Evolutionary conservation across 768 basidiomycete species (phyloP).

Genomic region (Tulasnella sp.): DNA sequence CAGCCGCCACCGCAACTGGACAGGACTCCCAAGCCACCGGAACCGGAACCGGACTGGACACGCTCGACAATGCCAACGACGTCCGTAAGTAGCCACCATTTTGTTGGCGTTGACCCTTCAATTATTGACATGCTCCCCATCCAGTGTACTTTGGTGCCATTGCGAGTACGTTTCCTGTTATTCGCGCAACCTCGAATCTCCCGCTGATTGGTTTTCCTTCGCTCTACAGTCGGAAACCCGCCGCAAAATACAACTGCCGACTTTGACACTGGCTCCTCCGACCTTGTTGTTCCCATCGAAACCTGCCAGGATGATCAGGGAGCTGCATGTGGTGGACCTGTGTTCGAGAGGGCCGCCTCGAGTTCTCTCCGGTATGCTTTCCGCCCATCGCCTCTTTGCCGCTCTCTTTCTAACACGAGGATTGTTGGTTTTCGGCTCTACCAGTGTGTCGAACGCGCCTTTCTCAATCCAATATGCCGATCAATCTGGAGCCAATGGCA

Average conservation of each 20-base stretch:
- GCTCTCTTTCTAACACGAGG: not conserved
- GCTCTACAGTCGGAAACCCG: slow-evolving; percentile 3
- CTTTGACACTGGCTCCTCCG: slow-evolving; percentile 11
- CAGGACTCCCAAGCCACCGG: no score
- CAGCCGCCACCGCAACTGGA: no score
- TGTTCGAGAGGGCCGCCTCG: not conserved
- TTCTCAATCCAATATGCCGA: slow-evolving; percentile 1
- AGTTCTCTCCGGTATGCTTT: not conserved
- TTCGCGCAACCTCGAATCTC: no score
- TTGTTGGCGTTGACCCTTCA: not conserved
- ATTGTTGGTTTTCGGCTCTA: not conserved
- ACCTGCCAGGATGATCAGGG: not conserved
- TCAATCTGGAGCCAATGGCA: not conserved
- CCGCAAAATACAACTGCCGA: not conserved
- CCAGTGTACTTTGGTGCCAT: slow-evolving; percentile 4
- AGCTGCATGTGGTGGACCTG: not conserved
- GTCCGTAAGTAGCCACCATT: not conserved
- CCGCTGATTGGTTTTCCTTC: not conserved
- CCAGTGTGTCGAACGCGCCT: not conserved
- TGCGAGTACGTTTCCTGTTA: not conserved
- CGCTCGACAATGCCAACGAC: not conserved
- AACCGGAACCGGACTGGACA: not conserved
- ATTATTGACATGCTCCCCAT: not conserved
- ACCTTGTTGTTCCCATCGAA: not conserved
- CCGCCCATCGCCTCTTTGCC: not conserved